Evolutionary conservation across 176 grass and related monocot species (phyloP), one percentile per base, ranked within the genome.

Genomic region (Cocos nucifera): DNA sequence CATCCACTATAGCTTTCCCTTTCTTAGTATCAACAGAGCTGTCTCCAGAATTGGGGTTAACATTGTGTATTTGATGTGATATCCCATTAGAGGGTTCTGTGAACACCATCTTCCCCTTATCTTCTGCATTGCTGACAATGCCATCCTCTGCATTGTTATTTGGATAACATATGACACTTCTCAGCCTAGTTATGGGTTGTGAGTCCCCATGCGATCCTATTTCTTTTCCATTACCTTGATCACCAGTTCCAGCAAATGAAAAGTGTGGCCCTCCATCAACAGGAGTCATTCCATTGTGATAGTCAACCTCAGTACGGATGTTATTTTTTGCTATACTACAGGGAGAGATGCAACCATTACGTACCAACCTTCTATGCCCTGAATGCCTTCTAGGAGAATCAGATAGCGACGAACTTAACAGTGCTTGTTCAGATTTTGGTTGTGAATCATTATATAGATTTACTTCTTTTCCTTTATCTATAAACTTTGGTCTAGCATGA

Each of bases 351-450:
- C 56, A 83, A 68, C 88, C 77, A 61, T 73, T 75, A 30, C 62
- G 65, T 39, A 53, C 20, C 61, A 69, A 16, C 17, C 15, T 62
- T 76, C 85, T 80, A 27, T 57, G 83, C 17, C 73, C 80, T 26
- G 75, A 61, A 69, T 68, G 70, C 54, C 77, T 81, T 65, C 51
- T 73, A 83, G 77, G 75, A 70, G 67, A 39, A 61, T 60, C 57
- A 60, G 62, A 62, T 28, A 12, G 22, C 57, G 55, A 22, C 53
- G 59, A 28, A 19, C 30, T 87, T 75, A 74, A 65, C 58, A 51
- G 50, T 64, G 49, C 68, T 56, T 61, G 58, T 61, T 61, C 30
- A 27, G 58, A 61, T 32, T n/a, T n/a, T 30, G 25, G 17, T 29
- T 61, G 22, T 61, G 29, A 0, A 10, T 64, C 61, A 28, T 10